phyloP scores from a whole-genome alignment of 169 alveolate species.

The Plasmodium coatneyi region DNA sequence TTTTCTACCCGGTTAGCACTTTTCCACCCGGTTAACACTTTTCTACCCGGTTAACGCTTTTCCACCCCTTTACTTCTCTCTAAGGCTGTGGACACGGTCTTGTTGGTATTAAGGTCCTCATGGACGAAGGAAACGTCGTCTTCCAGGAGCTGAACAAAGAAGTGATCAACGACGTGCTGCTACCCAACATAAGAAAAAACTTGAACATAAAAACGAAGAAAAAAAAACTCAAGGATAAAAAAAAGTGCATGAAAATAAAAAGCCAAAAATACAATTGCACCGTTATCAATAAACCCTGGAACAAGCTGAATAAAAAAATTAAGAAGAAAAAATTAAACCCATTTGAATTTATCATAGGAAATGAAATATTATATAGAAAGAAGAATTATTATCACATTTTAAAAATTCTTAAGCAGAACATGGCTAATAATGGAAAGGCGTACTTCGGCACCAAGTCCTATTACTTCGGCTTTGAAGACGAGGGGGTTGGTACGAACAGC shows the following conservation, averaged over 20 bases:
- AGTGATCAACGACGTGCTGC: constrained; percentile 62
- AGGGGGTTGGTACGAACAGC: constrained; percentile 62
- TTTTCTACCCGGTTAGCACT: background rate
- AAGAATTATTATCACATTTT: constrained; percentile 59
- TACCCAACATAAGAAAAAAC: constrained; percentile 60
- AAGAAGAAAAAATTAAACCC: constrained; percentile 17
- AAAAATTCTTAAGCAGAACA: constrained; percentile 18
- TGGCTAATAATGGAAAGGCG: constrained; percentile 43
- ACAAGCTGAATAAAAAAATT: constrained; percentile 39
- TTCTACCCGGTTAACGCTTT: background rate
- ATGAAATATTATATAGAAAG: constrained; percentile 72
- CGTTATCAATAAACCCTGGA: constrained; percentile 60
- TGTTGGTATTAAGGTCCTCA: constrained; percentile 34
- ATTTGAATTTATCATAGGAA: constrained; percentile 68
- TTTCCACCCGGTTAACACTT: too few relatives aligned
- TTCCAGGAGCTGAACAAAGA: constrained; percentile 68
- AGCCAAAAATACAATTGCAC: constrained; percentile 5
- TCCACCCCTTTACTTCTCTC: background rate
- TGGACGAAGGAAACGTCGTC: constrained; percentile 56
- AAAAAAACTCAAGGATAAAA: constrained; percentile 29
- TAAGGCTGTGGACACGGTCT: constrained; percentile 68
- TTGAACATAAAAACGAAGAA: constrained; percentile 36
- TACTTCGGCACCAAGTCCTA: constrained; percentile 68
- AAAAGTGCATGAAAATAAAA: constrained; percentile 34
- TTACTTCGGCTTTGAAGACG: constrained; percentile 74